phyloP scores from a whole-genome alignment of 805 yeast genomes.

The Kazachstania viticola region DNA sequence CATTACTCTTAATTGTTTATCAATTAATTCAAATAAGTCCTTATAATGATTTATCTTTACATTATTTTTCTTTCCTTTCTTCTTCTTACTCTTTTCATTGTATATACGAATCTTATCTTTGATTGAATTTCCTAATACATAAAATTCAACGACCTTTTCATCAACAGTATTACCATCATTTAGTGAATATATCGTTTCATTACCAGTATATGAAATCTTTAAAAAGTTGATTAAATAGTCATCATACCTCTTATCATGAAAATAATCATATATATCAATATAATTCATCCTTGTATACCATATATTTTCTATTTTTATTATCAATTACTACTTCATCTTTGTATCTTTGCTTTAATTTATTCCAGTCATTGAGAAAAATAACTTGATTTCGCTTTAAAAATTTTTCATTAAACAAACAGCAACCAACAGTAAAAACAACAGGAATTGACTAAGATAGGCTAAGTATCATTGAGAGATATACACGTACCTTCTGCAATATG shows the following conservation, averaged over 20 bases:
- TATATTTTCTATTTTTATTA: no score
- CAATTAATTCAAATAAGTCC: constrained; percentile 16
- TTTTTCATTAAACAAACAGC: no score
- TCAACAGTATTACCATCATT: constrained; percentile 1
- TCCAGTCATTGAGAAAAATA: no score
- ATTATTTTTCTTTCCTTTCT: constrained; percentile 1
- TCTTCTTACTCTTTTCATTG: no score
- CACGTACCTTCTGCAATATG: no score
- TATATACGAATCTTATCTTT: no score
- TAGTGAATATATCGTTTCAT: constrained; percentile 1
- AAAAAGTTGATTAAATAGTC: constrained; percentile 1
- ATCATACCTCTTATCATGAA: constrained; percentile 7
- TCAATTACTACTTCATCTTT: no score
- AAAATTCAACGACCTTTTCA: constrained; percentile 7
- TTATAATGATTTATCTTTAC: not conserved
- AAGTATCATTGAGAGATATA: not conserved
- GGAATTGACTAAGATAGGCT: not conserved
- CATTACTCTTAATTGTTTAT: constrained; percentile 34
- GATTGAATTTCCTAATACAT: no score
- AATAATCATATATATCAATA: constrained; percentile 7
- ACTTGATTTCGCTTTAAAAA: no score
- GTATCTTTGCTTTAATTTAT: no score
- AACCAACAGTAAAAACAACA: no score
- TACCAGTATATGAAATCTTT: not conserved
- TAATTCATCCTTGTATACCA: not conserved